Evolutionary conservation across 2,329 filamentous ascomycete species (phyloP), one percentile per base, ranked within the genome.

Genomic region (Cephalotrichum gorgonifer): DNA sequence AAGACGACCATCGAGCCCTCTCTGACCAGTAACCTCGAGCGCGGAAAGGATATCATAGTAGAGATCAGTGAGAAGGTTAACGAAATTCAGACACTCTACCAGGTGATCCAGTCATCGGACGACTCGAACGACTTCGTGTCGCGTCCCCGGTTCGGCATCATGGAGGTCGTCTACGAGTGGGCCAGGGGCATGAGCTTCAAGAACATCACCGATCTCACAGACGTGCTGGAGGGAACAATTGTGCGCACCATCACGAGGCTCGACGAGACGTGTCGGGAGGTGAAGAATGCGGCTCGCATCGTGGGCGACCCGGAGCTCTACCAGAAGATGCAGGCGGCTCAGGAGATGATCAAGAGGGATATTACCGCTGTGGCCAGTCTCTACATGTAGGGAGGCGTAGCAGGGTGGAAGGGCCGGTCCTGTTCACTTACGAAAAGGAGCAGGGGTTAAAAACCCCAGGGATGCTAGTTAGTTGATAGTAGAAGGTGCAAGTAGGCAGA

Each of bases 111-210:
- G 51, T 87, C 86, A 1, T 78, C 85, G 1, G 91, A 97, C 49
- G 91, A 96, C 62, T 85, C 84, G 51, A 95, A 94, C 59, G 91
- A 97, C 65, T 96, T 96, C 60, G 85, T 87, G 31, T 88, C 82
- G 52, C 78, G 84, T 49, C 88, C 90, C 2, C 79, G 91, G 9
- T 98, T 98, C 62, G 93, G 91, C 1, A 77, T 98, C 50, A 89
- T 95, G 63, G 93, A 98, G 66, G 93, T 98, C 0, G 94, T 98
- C 30, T 96, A 97, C 63, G 93, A 98, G 66, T 98, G 93, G 93
- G 93, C 93, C 9, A 76, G 88, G 45, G 93, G 93, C 25, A 97
- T 97, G 88, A 91, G 87, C 47, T 98, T 98, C 75, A 95, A 94
- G 68, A 91, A 93, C 55, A 98, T 98, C 56, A 97, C 91, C 0